These are phyloP conservation scores for Exophiala viscosa DNA, from an alignment of 2,329 filamentous ascomycete genomes.

Conservation along the genomic window DNA sequence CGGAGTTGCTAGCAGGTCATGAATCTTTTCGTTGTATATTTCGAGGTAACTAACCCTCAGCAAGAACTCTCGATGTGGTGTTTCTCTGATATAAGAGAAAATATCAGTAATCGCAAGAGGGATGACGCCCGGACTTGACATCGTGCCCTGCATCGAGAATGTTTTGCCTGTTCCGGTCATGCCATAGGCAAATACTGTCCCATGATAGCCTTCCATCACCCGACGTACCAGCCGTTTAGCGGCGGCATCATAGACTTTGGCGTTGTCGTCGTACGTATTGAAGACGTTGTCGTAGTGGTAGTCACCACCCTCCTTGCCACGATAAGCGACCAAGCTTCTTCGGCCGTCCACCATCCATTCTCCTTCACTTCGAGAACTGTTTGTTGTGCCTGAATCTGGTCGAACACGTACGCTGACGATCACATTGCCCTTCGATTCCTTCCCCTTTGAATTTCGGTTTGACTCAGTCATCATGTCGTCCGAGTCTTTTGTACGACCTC, in stretches of 20 bases:
- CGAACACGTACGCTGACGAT: constrained; percentile 91
- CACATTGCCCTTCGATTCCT: constrained; percentile 88
- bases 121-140: constrained; percentile 91
- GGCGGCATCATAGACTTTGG: constrained; percentile 87
- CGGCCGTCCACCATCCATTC: constrained; percentile 93
- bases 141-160: constrained; percentile 98
- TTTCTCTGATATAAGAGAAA: constrained; percentile 97
- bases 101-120: constrained; percentile 97
- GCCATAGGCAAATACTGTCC: constrained; percentile 89
- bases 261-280: constrained; percentile 86
- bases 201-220: constrained; percentile 99
- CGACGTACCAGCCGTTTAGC: constrained; percentile 91
- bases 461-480: constrained; percentile 29
- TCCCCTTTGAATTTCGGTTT: constrained; percentile 39
- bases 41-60: constrained; percentile 96
- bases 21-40: constrained; percentile 98
- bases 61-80: constrained; percentile 87
- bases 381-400: constrained; percentile 68
- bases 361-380: constrained; percentile 62
- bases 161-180: constrained; percentile 99
- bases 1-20: constrained; percentile 81
- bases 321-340: constrained; percentile 75
- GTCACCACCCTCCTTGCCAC: constrained; percentile 85
- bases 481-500: constrained; percentile 33
- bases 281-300: constrained; percentile 98